Evolutionary conservation across 441 rosid species (phyloP).

Genomic region (Theobroma grandiflorum): DNA sequence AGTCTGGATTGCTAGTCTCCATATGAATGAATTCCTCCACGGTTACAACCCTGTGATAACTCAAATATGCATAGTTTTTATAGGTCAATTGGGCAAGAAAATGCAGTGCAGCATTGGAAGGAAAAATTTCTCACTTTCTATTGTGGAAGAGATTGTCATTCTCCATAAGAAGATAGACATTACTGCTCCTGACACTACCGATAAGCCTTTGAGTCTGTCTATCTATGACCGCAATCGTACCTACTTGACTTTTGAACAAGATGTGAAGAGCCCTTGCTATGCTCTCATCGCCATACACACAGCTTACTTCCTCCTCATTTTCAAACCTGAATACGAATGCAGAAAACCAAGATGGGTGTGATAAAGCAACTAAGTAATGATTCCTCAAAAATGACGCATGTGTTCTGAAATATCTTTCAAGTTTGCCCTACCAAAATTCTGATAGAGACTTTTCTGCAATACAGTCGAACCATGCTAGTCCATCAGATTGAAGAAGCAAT

Average conservation of each 20-base stretch:
- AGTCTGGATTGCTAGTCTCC: conserved; percentile 25
- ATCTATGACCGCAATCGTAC: conserved; percentile 38
- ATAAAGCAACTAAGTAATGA: not conserved
- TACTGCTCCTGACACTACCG: conserved; percentile 42
- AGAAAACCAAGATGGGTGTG: not conserved
- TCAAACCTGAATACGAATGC: conserved; percentile 31
- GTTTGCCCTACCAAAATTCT: conserved; percentile 34
- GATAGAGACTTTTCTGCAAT: conserved; percentile 50
- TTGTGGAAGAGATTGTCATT: conserved; percentile 27
- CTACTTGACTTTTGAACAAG: conserved; percentile 37
- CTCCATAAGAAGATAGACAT: conserved; percentile 47
- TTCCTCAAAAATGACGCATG: not conserved
- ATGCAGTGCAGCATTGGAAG: not conserved
- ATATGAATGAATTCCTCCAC: conserved; percentile 36
- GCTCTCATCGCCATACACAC: conserved; percentile 41
- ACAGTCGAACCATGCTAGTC: conserved; percentile 53
- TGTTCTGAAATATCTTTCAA: not conserved
- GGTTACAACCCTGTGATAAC: conserved; percentile 1
- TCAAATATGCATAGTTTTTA: not conserved
- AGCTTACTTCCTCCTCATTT: conserved; percentile 34
- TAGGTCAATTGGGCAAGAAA: not conserved
- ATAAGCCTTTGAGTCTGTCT: conserved; percentile 34
- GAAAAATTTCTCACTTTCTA: conserved; percentile 4
- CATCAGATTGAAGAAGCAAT: conserved; percentile 48
- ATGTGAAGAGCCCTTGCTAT: conserved; percentile 43